Base-by-base conservation (phyloP, 164 flowering plant genomes). In the Piper longum region DNA sequence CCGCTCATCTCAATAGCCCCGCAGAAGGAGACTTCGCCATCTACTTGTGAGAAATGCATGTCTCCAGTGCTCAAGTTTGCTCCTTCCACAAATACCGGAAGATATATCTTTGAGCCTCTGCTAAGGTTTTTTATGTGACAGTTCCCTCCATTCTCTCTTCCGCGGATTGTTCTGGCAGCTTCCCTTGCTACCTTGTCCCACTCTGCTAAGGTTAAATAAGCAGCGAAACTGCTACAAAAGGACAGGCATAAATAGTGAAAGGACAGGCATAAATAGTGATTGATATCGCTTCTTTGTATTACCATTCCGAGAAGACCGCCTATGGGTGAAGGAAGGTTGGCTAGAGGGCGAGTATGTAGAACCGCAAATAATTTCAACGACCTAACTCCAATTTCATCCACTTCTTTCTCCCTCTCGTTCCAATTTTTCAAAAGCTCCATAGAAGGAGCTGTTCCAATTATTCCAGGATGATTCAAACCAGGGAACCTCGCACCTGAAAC, bases 1-100 rank as follows among this genome's bases (percentile, higher is more conserved):
- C 96, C 97, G 73, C 91, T 93, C 97, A 93, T 93, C 82, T 88
- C 96, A 16, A 90, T 93, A 56, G 97, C 97, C n/a, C 99, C 92
- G 62, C 97, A 93, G 76, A 93, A 93, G 14, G 99, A 76, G 17
- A 93, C 80, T 74, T 93, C 96, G 39, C 97, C 97, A 71, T 88
- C 99, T 16, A 97, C 99, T 70, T 92, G 99, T 51, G 97, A 90
- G 61, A 90, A 93, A 67, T 93, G 99, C 99, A 93, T 93, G 70
- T 93, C 97, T 16, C 99, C 96, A 0, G 92, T 84, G 62, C 97
- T 90, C n/a, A 93, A 73, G 63, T 87, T 88, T 45, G 92, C 98
- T 70, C 97, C 97, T 19, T 93, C 96, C 4, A 90, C 83, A 71
- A 93, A 88, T 18, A 88, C 90, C n/a, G 96, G 99, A 62, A 90